Evolutionary conservation across 2,329 filamentous ascomycete genomes (phyloP).

Genomic region (Coniochaeta sp.): DNA sequence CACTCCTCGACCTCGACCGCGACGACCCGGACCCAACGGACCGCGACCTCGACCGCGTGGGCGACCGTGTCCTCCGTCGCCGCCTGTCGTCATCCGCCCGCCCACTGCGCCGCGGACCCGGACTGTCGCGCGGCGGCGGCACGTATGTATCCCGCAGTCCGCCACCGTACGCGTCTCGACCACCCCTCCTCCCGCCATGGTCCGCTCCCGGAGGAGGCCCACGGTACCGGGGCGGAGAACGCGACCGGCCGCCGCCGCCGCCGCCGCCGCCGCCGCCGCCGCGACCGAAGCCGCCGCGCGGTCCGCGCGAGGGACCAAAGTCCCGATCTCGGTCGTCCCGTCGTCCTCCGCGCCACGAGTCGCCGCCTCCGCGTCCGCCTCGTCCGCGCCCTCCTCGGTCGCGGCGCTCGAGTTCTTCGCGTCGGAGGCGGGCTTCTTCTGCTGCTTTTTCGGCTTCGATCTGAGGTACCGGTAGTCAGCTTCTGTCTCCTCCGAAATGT

Average conservation of each 20-base stretch:
- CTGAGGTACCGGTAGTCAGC: conserved; percentile 31
- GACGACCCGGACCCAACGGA: conserved; percentile 18
- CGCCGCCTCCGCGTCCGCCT: conserved; percentile 26
- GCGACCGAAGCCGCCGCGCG: conserved; percentile 26
- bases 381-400: conserved; percentile 48
- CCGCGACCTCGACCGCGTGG: conserved; percentile 29
- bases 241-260: conserved; percentile 36
- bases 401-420: conserved; percentile 63
- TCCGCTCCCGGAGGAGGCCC: conserved; percentile 27
- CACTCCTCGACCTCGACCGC: conserved; percentile 29
- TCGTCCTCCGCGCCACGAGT: conserved; percentile 46
- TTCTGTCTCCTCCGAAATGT: background rate
- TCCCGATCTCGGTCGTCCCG: conserved; percentile 46
- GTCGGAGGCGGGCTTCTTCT: conserved; percentile 64
- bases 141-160: conserved; percentile 45
- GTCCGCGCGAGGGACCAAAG: conserved; percentile 18
- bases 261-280: conserved; percentile 24
- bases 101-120: conserved; percentile 25
- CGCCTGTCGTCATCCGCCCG: background rate
- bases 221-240: conserved; percentile 36
- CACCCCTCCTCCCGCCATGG: conserved; percentile 24
- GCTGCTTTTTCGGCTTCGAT: conserved; percentile 76
- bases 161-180: conserved; percentile 39
- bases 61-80: conserved; percentile 21
- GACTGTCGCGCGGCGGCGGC: conserved; percentile 29